Conservation (phyloP, 768 basidiomycete species). For the Rhodotorula taiwanensis region DNA sequence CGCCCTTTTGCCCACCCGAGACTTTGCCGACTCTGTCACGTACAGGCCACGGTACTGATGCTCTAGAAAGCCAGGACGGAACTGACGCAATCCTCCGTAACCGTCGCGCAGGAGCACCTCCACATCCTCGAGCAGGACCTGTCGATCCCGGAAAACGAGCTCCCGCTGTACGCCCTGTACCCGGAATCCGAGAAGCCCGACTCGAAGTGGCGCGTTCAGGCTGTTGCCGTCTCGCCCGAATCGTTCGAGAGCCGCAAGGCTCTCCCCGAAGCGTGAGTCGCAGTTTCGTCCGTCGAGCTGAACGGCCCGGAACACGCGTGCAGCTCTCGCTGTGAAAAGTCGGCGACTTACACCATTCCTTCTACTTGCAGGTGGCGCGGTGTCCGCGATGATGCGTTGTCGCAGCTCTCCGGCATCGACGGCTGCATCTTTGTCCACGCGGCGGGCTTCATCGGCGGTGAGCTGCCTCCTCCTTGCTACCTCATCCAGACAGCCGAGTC, state of each 20-base stretch:
- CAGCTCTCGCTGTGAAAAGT: no score
- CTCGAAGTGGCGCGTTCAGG: constrained; percentile 77
- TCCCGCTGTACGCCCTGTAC: constrained; percentile 79
- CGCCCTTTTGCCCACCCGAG: background rate
- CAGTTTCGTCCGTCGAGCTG: no score
- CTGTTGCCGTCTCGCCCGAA: constrained; percentile 71
- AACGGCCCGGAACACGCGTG: no score
- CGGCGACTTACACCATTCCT: no score
- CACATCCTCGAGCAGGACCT: constrained; percentile 72
- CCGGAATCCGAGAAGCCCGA: constrained; percentile 55
- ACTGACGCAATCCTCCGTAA: no score
- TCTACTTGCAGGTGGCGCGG: constrained; percentile 64
- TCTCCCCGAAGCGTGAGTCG: constrained; percentile 62
- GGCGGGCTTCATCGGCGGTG: constrained; percentile 92
- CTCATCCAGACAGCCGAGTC: constrained; percentile 9
- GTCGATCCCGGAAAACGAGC: constrained; percentile 48
- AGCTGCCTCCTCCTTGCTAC: constrained; percentile 37
- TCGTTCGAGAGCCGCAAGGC: constrained; percentile 88
- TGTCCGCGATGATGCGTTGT: constrained; percentile 73
- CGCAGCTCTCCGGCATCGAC: constrained; percentile 63
- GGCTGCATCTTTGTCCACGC: constrained; percentile 91
- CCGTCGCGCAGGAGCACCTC: constrained; percentile 64
- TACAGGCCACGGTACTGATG: no score
- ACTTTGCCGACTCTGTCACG: no score
- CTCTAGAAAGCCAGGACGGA: no score